Evolutionary conservation across 2,329 filamentous ascomycete genomes (phyloP).

Genomic region (Cladophialophora psammophila): DNA sequence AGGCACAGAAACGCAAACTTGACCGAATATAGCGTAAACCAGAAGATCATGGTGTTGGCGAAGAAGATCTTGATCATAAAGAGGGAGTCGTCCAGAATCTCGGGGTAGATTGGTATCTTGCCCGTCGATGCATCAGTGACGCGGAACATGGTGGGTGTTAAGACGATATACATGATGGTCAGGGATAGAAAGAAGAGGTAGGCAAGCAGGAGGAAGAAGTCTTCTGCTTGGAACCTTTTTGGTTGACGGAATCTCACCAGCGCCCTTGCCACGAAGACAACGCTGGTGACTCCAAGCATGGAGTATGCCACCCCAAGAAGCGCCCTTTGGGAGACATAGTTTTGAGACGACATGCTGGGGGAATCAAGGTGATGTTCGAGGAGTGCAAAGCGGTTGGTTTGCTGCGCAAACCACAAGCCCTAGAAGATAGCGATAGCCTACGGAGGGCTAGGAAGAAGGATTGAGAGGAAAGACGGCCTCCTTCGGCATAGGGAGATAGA

Average conservation of each 20-base stretch:
- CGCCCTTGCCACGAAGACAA: slow-evolving; percentile 35
- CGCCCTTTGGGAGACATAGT: slow-evolving; percentile 23
- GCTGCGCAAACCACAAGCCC: neutral
- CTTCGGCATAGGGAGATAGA: neutral
- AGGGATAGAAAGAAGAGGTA: slow-evolving; percentile 43
- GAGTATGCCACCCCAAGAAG: slow-evolving; percentile 31
- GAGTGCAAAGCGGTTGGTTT: neutral
- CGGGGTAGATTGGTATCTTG: slow-evolving; percentile 41
- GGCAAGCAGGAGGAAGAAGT: slow-evolving; percentile 42
- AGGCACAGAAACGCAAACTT: slow-evolving; percentile 52
- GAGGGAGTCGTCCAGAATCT: slow-evolving; percentile 44
- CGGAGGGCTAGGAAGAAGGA: neutral
- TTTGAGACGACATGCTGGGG: slow-evolving; percentile 26
- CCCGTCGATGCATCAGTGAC: slow-evolving; percentile 42
- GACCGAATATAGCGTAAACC: slow-evolving; percentile 48
- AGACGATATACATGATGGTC: slow-evolving; percentile 47
- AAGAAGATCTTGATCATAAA: slow-evolving; percentile 50
- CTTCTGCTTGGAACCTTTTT: slow-evolving; percentile 41
- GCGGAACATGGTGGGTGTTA: slow-evolving; percentile 45
- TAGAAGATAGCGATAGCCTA: neutral
- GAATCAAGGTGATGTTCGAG: neutral
- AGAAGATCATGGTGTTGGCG: slow-evolving; percentile 49
- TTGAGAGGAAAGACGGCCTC: neutral
- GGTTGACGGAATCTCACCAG: slow-evolving; percentile 32
- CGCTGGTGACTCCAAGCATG: slow-evolving; percentile 37